These are phyloP conservation scores for Pulveroboletus sp. DNA, from an alignment of 768 basidiomycete genomes.

Conservation along the genomic window DNA sequence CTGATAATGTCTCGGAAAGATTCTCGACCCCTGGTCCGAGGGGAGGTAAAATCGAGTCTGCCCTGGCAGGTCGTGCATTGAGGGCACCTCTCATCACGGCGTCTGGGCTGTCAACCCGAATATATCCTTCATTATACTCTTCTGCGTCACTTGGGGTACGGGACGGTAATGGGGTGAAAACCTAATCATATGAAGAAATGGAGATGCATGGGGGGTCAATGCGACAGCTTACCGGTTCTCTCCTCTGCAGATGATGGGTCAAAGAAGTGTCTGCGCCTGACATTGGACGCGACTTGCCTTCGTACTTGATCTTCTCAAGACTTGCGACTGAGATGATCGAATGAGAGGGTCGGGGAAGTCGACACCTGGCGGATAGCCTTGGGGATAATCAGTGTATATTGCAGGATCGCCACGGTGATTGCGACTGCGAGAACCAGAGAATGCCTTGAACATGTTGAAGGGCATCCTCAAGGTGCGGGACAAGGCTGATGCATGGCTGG, in stretches of 20 bases:
- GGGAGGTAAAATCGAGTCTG: constrained; percentile 20
- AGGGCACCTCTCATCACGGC: constrained; percentile 32
- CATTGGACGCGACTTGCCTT: constrained; percentile 19
- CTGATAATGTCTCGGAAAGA: constrained; percentile 21
- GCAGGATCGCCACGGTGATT: constrained; percentile 23
- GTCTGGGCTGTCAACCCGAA: constrained; percentile 31
- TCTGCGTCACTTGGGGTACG: constrained; percentile 32
- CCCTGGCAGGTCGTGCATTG: constrained; percentile 30
- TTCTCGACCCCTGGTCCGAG: constrained; percentile 19
- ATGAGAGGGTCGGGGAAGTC: constrained; percentile 21
- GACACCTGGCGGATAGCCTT: constrained; percentile 26
- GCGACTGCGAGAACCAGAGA: constrained; percentile 33
- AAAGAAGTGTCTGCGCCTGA: constrained; percentile 1
- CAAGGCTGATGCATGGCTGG: constrained; percentile 16
- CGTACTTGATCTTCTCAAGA: constrained; percentile 27
- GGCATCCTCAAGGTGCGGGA: constrained; percentile 29
- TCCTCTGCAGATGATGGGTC: constrained; percentile 24
- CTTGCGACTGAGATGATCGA: constrained; percentile 21
- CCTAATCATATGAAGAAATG: constrained; percentile 17
- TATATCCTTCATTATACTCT: constrained; percentile 30
- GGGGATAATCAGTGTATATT: constrained; percentile 26
- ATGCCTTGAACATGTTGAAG: constrained; percentile 38
- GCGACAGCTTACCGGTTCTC: constrained; percentile 27
- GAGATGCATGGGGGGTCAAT: background rate
- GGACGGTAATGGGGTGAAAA: constrained; percentile 33